Evolutionary conservation across 2,329 filamentous ascomycete genomes (phyloP).

Genomic region (Fusarium hostae): DNA sequence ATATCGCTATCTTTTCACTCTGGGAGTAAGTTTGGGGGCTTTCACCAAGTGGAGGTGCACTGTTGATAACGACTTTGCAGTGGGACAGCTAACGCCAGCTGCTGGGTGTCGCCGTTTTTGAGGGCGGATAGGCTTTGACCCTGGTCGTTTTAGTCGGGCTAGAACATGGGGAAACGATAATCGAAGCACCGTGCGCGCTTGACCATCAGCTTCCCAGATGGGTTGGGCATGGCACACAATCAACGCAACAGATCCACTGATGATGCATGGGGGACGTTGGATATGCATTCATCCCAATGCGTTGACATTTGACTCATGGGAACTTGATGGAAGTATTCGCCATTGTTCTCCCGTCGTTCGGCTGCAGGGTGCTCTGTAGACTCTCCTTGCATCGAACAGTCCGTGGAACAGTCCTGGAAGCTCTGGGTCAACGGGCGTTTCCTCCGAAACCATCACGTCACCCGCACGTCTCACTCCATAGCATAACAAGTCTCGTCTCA

Average conservation of each 20-base stretch:
- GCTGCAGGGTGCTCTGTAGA: neutral
- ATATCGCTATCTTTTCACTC: neutral
- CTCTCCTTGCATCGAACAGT: neutral
- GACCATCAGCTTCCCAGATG: neutral
- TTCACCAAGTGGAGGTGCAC: neutral
- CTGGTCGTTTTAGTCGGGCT: neutral
- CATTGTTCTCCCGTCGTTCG: neutral
- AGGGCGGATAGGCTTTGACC: neutral
- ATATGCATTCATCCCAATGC: neutral
- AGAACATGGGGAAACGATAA: neutral
- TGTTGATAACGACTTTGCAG: slow-evolving; percentile 9
- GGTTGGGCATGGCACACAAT: neutral
- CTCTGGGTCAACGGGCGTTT: neutral
- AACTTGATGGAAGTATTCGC: neutral
- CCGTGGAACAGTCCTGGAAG: neutral
- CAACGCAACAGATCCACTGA: neutral
- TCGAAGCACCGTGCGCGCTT: neutral
- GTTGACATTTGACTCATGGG: neutral
- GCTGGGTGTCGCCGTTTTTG: neutral
- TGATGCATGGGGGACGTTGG: neutral
- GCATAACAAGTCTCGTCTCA: neutral
- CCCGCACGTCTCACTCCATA: too few species aligned
- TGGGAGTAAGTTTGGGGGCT: neutral
- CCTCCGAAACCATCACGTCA: neutral
- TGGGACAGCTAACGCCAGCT: neutral